Conservation (phyloP, 495 filamentous ascomycete species). For the Astrothelium macrocarpum region DNA sequence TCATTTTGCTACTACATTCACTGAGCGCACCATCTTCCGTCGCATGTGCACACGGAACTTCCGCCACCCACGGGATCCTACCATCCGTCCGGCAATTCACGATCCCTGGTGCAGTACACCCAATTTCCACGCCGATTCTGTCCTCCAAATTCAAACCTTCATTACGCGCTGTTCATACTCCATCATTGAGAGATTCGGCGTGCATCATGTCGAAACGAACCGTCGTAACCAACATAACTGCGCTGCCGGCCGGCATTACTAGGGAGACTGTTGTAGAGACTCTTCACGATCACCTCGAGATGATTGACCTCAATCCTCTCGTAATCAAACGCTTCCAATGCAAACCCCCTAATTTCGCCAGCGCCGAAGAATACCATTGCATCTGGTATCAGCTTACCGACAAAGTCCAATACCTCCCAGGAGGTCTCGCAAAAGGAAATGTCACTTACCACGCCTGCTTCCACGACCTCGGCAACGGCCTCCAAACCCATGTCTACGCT, state of each 20-base stretch:
- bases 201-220: slow-evolving; percentile 41
- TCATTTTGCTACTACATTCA: no score
- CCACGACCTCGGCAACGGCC: slow-evolving; percentile 54
- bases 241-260: slow-evolving; percentile 55
- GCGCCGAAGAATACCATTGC: slow-evolving; percentile 55
- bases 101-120: no score
- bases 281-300: slow-evolving; percentile 61
- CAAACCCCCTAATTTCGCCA: slow-evolving; percentile 50
- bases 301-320: slow-evolving; percentile 76
- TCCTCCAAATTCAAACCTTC: not conserved
- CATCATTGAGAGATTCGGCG: not conserved
- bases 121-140: not conserved
- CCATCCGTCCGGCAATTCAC: not conserved
- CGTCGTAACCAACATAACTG: slow-evolving; percentile 59
- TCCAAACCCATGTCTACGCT: slow-evolving; percentile 69
- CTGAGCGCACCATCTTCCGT: not conserved
- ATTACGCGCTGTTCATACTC: not conserved
- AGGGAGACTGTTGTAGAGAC: slow-evolving; percentile 58
- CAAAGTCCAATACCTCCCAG: slow-evolving; percentile 63
- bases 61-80: not conserved
- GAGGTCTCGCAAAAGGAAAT: slow-evolving; percentile 51
- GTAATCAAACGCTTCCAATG: slow-evolving; percentile 59
- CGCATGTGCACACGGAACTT: not conserved
- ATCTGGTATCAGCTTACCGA: slow-evolving; percentile 66
- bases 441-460: slow-evolving; percentile 69